Conservation (phyloP, 2,329 filamentous ascomycete species). For the Pseudopyricularia cyperi region DNA sequence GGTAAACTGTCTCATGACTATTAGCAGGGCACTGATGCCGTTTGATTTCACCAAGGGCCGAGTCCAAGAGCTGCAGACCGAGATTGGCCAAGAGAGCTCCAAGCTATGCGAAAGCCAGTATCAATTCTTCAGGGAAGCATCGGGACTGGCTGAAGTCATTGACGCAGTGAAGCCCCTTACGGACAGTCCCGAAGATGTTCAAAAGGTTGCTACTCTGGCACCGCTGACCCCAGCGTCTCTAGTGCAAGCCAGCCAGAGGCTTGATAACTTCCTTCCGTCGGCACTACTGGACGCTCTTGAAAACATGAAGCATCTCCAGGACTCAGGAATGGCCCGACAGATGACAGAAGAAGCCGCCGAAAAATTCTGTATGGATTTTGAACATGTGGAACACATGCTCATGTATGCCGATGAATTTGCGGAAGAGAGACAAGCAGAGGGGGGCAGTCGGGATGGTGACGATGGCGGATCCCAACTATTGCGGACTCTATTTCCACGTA, state of each 20-base stretch:
- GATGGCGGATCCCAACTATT: slow-evolving; percentile 16
- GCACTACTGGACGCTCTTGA: slow-evolving; percentile 87
- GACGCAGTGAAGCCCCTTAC: slow-evolving; percentile 32
- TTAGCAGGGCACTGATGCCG: slow-evolving; percentile 37
- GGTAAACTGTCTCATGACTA: slow-evolving; percentile 56
- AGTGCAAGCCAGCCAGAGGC: slow-evolving; percentile 54
- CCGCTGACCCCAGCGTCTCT: slow-evolving; percentile 49
- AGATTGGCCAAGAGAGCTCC: slow-evolving; percentile 40
- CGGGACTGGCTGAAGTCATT: slow-evolving; percentile 57
- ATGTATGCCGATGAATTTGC: slow-evolving; percentile 25
- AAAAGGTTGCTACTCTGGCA: slow-evolving; percentile 38
- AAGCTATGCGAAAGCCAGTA: slow-evolving; percentile 57
- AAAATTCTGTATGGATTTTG: slow-evolving; percentile 77
- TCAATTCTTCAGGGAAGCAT: slow-evolving; percentile 58
- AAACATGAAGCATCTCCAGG: slow-evolving; percentile 61
- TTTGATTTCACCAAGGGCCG: slow-evolving; percentile 53
- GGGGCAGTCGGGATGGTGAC: slow-evolving; percentile 9
- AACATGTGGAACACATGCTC: slow-evolving; percentile 38
- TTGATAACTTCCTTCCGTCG: slow-evolving; percentile 87
- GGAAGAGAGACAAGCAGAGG: slow-evolving; percentile 4
- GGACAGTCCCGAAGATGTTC: slow-evolving; percentile 31
- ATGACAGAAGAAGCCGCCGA: slow-evolving; percentile 76
- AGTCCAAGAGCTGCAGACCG: slow-evolving; percentile 39
- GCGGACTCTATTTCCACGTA: slow-evolving; percentile 40
- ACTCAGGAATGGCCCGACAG: slow-evolving; percentile 55